Evolutionary conservation across 768 basidiomycete species (phyloP), one percentile per base, ranked within the genome.

Genomic region (Vishniacozyma victoriae): DNA sequence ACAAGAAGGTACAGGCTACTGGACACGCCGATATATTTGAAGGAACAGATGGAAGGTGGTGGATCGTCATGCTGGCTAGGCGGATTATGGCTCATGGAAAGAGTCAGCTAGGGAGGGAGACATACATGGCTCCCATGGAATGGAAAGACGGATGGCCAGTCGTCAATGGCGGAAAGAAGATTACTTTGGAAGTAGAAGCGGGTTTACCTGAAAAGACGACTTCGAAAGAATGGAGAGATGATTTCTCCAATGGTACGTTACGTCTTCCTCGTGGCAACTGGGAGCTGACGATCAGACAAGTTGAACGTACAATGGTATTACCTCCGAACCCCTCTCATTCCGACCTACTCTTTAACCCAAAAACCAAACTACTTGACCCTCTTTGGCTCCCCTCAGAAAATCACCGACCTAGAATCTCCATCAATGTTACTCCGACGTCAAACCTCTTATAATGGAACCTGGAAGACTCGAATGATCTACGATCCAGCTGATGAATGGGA

Each of bases 21-120:
- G 75, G 75, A 2, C 75, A 76, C 50, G 64, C 72, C 18, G 75
- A 75, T 52, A 27, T 75, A 5, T 67, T 75, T 41, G 64, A 72
- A 45, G 72, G 72, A 40, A 50, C 36, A 1, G 46, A 53, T 7
- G 73, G 73, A 0, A 60, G 66, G 26, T 74, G 73, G 72, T 71
- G 62, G 51, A 48, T 52, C 9, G 57, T 62, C 26, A 55, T 59
- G 19, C 55, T 71, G 5, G 63, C 54, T n/a, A 59, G 62, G 35
- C 16, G 48, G 12, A 40, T 41, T 40, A 41, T 35, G 2, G 7
- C 11, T 15, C 16, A 23, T 18, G 43, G 36, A 3, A 27, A 36
- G 20, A 31, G 37, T 15, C 73, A 72, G 0, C 56, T 73, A 65
- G 75, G 73, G 4, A 53, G 75, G 19, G 75, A 75, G 52, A 74